These are phyloP conservation scores for Dioszegia aurantiaca DNA, from an alignment of 768 basidiomycete species.

Conservation along the genomic window DNA sequence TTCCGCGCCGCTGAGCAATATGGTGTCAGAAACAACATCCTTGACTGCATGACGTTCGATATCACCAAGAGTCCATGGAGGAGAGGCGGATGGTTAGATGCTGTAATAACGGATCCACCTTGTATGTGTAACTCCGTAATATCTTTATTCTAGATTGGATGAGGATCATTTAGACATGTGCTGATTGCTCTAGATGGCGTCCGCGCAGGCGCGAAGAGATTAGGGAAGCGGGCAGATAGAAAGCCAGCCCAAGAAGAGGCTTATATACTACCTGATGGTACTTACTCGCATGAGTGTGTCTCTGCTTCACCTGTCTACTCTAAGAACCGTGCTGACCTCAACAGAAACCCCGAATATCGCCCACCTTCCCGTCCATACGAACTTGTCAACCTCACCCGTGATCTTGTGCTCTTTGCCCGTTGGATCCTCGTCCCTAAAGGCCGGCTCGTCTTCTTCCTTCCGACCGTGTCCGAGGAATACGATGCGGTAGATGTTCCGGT, in stretches of 20 bases:
- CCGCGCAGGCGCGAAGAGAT: slow-evolving; percentile 58
- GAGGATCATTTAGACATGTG: no score
- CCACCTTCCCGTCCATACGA: slow-evolving; percentile 92
- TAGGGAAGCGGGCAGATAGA: slow-evolving; percentile 46
- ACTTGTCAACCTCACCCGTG: slow-evolving; percentile 72
- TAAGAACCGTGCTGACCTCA: neutral
- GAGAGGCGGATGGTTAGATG: slow-evolving; percentile 84
- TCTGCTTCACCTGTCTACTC: neutral
- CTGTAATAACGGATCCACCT: slow-evolving; percentile 90
- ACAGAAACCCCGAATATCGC: slow-evolving; percentile 65
- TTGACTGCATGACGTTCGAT: slow-evolving; percentile 89
- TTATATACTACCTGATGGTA: slow-evolving; percentile 48
- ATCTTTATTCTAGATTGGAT: no score
- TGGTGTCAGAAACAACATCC: slow-evolving; percentile 65
- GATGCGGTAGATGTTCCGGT: slow-evolving; percentile 76
- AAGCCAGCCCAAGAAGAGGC: slow-evolving; percentile 43
- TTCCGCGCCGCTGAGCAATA: slow-evolving; percentile 80
- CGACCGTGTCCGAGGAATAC: slow-evolving; percentile 77
- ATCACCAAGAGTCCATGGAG: slow-evolving; percentile 87
- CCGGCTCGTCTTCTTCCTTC: slow-evolving; percentile 87
- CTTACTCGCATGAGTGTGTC: slow-evolving; percentile 52
- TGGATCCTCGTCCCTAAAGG: slow-evolving; percentile 81
- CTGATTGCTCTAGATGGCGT: slow-evolving; percentile 68
- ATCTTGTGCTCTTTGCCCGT: slow-evolving; percentile 76
- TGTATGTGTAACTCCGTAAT: no score